Percentiles rank a stretch among this genome's conserved stretches.
These are phyloP conservation scores for Mycena citricolor DNA, from an alignment of 1,284 basidiomycete genomes.

Conservation along the genomic window DNA sequence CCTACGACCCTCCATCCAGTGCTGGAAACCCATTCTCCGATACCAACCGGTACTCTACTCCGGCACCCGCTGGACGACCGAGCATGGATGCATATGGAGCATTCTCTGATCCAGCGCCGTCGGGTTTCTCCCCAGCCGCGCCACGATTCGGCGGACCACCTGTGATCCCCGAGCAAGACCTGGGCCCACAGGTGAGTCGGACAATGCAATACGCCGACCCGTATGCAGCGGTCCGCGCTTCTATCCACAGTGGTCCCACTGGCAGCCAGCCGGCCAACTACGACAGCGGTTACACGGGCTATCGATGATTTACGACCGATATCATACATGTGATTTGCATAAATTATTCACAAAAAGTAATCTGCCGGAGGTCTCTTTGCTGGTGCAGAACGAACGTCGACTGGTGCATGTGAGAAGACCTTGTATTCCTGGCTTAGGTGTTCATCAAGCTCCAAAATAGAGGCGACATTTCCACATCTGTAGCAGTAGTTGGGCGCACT, in stretches of 20 bases:
- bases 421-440: constrained; percentile 90
- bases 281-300: constrained; percentile 45
- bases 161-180: constrained; percentile 37
- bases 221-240: constrained; percentile 70
- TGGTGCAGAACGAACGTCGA: constrained; percentile 85
- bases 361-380: constrained; percentile 87
- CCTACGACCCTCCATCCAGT: constrained; percentile 37
- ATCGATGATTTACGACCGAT: too few species aligned
- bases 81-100: constrained; percentile 87
- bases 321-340: too few species aligned
- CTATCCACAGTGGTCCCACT: constrained; percentile 25
- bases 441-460: constrained; percentile 90
- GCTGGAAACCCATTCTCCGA: constrained; percentile 50
- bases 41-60: constrained; percentile 43
- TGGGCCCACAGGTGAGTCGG: constrained; percentile 62
- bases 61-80: constrained; percentile 52
- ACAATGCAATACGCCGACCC: constrained; percentile 89
- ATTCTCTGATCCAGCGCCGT: constrained; percentile 79
- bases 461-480: constrained; percentile 94
- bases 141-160: constrained; percentile 29
- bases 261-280: constrained; percentile 44
- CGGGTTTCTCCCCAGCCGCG: constrained; percentile 46
- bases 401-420: constrained; percentile 79
- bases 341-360: constrained; percentile 82
- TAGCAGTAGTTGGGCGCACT: constrained; percentile 99